These are phyloP conservation scores for Mychonastes homosphaera DNA, from an alignment of 139 green algal genomes.

Conservation along the genomic window DNA sequence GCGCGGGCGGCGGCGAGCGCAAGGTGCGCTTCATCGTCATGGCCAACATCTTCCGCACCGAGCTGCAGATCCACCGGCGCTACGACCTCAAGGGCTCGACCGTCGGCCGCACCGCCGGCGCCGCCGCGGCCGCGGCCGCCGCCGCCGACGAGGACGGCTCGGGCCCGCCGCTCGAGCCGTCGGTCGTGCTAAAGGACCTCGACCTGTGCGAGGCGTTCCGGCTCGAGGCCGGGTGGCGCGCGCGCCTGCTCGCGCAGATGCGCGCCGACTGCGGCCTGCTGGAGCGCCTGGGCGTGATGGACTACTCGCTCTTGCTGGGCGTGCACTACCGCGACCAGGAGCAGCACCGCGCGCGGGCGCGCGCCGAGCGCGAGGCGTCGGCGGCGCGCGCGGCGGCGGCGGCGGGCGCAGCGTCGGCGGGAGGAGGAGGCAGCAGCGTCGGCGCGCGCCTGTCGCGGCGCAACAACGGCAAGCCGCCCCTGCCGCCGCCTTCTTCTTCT, in stretches of 20 bases:
- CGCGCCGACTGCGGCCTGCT: constrained; percentile 53
- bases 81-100: constrained; percentile 93
- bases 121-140: not conserved
- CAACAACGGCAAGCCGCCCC: no score
- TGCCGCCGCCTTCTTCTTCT: no score
- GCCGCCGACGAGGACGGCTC: no score
- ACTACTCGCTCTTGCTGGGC: constrained; percentile 83
- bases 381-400: no score
- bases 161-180: no score
- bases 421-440: not conserved
- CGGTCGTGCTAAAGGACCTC: constrained; percentile 76
- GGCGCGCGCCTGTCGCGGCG: no score
- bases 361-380: no score
- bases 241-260: constrained; percentile 47
- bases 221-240: constrained; percentile 42
- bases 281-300: constrained; percentile 60
- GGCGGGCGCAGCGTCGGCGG: constrained; percentile 6
- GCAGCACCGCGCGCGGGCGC: no score
- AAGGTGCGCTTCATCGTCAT: constrained; percentile 93
- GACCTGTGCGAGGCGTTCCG: constrained; percentile 57
- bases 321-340: constrained; percentile 43
- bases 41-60: constrained; percentile 81
- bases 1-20: no score
- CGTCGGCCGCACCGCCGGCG: constrained; percentile 38
- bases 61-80: constrained; percentile 69